A percentile compares a stretch with the other conserved stretches of the same genome.
phyloP scores from a whole-genome alignment of 2,329 filamentous ascomycete species.

The Alternaria rosae region DNA sequence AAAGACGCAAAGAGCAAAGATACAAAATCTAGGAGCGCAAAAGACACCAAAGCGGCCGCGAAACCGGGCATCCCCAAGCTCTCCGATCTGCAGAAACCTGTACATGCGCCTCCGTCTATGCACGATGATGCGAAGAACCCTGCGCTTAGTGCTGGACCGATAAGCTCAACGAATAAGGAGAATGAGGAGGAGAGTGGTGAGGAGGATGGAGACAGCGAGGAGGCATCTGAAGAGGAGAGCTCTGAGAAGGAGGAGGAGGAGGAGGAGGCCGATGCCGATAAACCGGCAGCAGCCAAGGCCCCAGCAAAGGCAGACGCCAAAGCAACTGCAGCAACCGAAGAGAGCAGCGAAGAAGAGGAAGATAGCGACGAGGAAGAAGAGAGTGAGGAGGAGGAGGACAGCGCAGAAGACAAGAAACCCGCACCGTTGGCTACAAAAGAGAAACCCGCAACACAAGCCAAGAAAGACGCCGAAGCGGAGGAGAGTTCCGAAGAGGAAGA shows the following conservation, averaged over 20 bases:
- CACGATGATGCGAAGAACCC: slow-evolving; percentile 36
- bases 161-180: slow-evolving; percentile 20
- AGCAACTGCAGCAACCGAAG: neutral
- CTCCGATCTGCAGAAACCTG: slow-evolving; percentile 24
- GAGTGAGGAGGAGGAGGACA: slow-evolving; percentile 14
- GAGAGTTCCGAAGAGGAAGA: slow-evolving; percentile 16
- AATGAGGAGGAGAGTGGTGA: slow-evolving; percentile 11
- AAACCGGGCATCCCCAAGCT: slow-evolving; percentile 24
- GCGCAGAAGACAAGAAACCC: slow-evolving; percentile 21
- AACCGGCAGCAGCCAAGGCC: neutral
- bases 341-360: neutral
- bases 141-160: slow-evolving; percentile 30
- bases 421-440: neutral
- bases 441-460: neutral
- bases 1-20: slow-evolving; percentile 7
- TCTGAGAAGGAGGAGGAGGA: slow-evolving; percentile 12
- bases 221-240: slow-evolving; percentile 17
- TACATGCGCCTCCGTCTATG: slow-evolving; percentile 33
- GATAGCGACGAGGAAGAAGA: slow-evolving; percentile 11
- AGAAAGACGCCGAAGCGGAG: slow-evolving; percentile 12
- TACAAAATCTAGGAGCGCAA: neutral
- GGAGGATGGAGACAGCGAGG: slow-evolving; percentile 7
- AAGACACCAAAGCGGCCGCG: neutral
- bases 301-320: neutral
- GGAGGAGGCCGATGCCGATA: neutral